Evolutionary conservation across 2,329 filamentous ascomycete species (phyloP).

Genomic region (Diaporthe destruens): DNA sequence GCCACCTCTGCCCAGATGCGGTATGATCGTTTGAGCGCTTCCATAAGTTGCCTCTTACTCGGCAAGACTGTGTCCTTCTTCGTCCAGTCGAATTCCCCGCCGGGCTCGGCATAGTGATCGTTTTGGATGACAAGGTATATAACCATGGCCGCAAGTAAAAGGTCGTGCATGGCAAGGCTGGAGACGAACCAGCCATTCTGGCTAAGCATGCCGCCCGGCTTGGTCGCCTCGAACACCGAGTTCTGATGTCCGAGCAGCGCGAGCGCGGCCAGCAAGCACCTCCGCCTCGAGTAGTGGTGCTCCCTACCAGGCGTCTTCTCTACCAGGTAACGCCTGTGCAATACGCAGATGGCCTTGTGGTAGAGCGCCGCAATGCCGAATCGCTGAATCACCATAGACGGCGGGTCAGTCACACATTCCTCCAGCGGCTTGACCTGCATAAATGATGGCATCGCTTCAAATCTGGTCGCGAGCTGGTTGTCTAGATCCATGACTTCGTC

Average conservation of each 20-base stretch:
- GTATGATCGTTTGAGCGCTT: constrained; percentile 57
- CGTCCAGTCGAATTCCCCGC: constrained; percentile 52
- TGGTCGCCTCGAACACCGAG: constrained; percentile 60
- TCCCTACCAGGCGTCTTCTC: constrained; percentile 57
- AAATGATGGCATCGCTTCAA: constrained; percentile 60
- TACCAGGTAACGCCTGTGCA: constrained; percentile 66
- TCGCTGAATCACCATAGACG: constrained; percentile 63
- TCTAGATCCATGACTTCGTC: constrained; percentile 64
- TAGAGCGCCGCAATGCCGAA: constrained; percentile 66
- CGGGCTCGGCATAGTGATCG: constrained; percentile 55
- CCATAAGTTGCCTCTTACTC: constrained; percentile 55
- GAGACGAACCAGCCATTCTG: constrained; percentile 69
- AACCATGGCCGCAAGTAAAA: constrained; percentile 71
- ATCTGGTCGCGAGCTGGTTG: constrained; percentile 58
- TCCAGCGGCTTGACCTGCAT: constrained; percentile 63
- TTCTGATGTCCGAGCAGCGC: constrained; percentile 62
- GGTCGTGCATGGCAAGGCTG: constrained; percentile 70
- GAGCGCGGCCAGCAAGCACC: constrained; percentile 64
- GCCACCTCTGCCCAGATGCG: constrained; percentile 59
- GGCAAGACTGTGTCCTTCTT: constrained; percentile 49
- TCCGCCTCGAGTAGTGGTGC: constrained; percentile 65
- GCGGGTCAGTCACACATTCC: constrained; percentile 62
- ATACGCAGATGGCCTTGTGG: constrained; percentile 67
- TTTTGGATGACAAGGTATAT: constrained; percentile 66
- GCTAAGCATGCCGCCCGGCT: constrained; percentile 66